Evolutionary conservation across 805 yeast genomes (phyloP), one percentile per base, ranked within the genome.

Genomic region (Naumovozyma castellii): DNA sequence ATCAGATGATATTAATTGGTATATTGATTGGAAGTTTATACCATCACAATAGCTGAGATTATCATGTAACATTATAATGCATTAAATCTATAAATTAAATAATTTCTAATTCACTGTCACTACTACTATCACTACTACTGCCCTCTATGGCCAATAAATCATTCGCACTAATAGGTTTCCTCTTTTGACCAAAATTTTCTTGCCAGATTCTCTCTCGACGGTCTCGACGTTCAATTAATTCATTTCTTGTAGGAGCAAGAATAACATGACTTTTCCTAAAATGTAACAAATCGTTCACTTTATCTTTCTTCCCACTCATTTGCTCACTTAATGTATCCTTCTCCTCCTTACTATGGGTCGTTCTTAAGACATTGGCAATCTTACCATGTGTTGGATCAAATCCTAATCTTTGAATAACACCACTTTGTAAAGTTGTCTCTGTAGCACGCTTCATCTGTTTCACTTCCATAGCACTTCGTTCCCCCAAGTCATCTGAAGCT

Each of bases 301-400:
- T 45, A 3, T 43, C 43, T 31, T 54, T 53, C 20, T 51, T 49
- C 12, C 43, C 45, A 15, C 36, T 46, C 3, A 37, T 47, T 14
- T 45, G 36, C 18, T 41, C 37, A 5, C 18, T 20, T 12, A 43
- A 22, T 10, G 48, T n/a, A 12, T 48, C 46, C 30, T 39, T 44
- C 10, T 46, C 5, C 35, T 22, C 10, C 39, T 6, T 22, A 22
- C 27, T 22, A 22, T 22, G 27, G 10, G 27, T 10, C 14, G 14
- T 40, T 36, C 43, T 42, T 36, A 57, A 28, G 9, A 53, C 46
- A 2, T 42, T 40, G 5, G 48, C 44, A 30, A 53, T 46, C 36
- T 50, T 47, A 18, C 59, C 58, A 32, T 43, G 59, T 35, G 75
- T 69, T 2, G 80, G 80, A 53, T 75, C 78, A 48, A 69, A 75